These are phyloP conservation scores for Aureobasidium sp. DNA, from an alignment of 2,329 filamentous ascomycete species.

Conservation along the genomic window DNA sequence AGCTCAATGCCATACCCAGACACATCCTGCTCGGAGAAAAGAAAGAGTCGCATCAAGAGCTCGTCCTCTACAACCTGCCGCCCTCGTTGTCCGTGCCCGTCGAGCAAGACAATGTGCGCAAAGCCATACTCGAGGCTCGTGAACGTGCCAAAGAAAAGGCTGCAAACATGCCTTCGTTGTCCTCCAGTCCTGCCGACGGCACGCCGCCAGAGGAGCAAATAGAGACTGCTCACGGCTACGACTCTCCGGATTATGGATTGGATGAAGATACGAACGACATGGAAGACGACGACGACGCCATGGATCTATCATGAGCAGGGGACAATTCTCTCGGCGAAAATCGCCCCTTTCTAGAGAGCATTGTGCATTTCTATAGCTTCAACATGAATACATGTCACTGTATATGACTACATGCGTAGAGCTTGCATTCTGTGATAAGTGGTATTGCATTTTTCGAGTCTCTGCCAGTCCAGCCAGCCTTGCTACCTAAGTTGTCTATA, in stretches of 20 bases:
- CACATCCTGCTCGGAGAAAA: slow-evolving; percentile 52
- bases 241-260: slow-evolving; percentile 12
- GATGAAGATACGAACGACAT: slow-evolving; percentile 25
- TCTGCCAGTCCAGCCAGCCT: slow-evolving; percentile 9
- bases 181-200: not conserved
- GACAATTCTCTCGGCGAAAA: too few species aligned
- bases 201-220: slow-evolving; percentile 15
- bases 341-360: too few species aligned
- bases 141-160: slow-evolving; percentile 56
- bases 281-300: slow-evolving; percentile 51
- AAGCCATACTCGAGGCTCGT: slow-evolving; percentile 74
- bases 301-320: slow-evolving; percentile 46
- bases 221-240: slow-evolving; percentile 29
- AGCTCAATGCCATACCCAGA: slow-evolving; percentile 63
- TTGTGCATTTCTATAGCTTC: too few species aligned
- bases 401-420: too few species aligned
- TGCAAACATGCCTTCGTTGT: slow-evolving; percentile 14
- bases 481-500: slow-evolving; percentile 14
- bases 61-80: slow-evolving; percentile 81
- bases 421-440: not conserved
- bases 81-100: slow-evolving; percentile 67
- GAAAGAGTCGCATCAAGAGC: slow-evolving; percentile 46
- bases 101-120: slow-evolving; percentile 68
- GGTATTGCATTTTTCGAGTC: not conserved
- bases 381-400: too few species aligned